Conservation (phyloP, 179 eudicot genomes). For the Vitellaria paradoxa region DNA sequence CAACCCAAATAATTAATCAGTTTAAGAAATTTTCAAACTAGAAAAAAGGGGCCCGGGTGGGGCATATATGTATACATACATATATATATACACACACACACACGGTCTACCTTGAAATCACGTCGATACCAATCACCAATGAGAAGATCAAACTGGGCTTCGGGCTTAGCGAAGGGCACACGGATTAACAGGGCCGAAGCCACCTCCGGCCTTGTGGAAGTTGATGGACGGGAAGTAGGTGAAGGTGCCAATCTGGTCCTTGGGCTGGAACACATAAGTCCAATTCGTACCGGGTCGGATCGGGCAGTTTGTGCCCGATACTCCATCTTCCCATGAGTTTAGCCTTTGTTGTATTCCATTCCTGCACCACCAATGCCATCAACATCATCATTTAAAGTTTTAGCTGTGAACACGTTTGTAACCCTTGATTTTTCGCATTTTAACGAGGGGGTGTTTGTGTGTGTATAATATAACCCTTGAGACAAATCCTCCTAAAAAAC, state of each 20-base stretch:
- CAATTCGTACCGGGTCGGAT: slow-evolving; percentile 16
- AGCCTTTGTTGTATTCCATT: slow-evolving; percentile 24
- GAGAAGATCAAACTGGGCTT: slow-evolving; percentile 17
- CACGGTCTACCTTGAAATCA: slow-evolving; percentile 7
- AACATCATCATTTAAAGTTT: not conserved
- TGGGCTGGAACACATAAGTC: slow-evolving; percentile 20
- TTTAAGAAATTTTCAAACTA: no score
- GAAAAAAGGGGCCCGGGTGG: no score
- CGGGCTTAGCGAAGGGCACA: slow-evolving; percentile 20
- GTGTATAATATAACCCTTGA: no score
- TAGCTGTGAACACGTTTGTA: no score
- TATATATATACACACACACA: no score
- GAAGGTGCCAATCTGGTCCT: slow-evolving; percentile 26
- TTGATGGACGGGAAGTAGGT: slow-evolving; percentile 19
- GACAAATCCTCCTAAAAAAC: no score
- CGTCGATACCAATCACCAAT: slow-evolving; percentile 21
- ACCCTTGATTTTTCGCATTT: no score
- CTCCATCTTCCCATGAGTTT: slow-evolving; percentile 29
- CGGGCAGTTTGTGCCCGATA: slow-evolving; percentile 25
- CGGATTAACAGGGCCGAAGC: slow-evolving; percentile 15
- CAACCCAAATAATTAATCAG: no score
- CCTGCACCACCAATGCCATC: slow-evolving; percentile 7
- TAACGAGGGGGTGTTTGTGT: no score
- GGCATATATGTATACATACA: no score
- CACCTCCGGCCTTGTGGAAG: slow-evolving; percentile 24